These are phyloP conservation scores for Lasiodiplodia sp. DNA, from an alignment of 2,329 filamentous ascomycete species.

Conservation along the genomic window DNA sequence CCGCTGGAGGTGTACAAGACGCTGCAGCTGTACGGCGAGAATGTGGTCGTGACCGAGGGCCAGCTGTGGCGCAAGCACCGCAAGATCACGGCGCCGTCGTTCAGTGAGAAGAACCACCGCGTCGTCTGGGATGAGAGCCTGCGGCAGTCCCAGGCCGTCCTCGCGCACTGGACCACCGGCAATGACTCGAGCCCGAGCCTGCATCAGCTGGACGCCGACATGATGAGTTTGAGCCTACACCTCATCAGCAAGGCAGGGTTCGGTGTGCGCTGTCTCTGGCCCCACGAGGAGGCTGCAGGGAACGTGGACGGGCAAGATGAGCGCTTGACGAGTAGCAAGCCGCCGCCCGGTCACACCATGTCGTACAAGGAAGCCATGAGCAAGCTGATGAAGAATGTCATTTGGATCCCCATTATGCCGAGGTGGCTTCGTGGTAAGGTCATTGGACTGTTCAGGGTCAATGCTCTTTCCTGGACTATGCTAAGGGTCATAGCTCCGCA, in stretches of 20 bases:
- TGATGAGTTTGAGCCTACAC: slow-evolving; percentile 68
- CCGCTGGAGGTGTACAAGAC: slow-evolving; percentile 65
- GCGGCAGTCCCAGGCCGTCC: slow-evolving; percentile 60
- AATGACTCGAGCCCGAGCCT: slow-evolving; percentile 53
- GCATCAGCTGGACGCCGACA: slow-evolving; percentile 65
- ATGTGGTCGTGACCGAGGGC: slow-evolving; percentile 75
- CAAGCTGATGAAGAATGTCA: slow-evolving; percentile 67
- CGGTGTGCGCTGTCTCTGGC: slow-evolving; percentile 63
- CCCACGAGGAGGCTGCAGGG: slow-evolving; percentile 63
- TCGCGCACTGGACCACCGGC: slow-evolving; percentile 43
- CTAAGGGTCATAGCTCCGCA: neutral
- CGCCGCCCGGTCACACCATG: slow-evolving; percentile 56
- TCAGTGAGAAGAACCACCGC: slow-evolving; percentile 78
- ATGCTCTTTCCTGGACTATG: neutral
- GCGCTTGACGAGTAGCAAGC: slow-evolving; percentile 42
- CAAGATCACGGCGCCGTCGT: slow-evolving; percentile 73
- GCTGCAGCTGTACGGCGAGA: slow-evolving; percentile 73
- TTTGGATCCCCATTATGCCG: slow-evolving; percentile 68
- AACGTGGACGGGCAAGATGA: slow-evolving; percentile 37
- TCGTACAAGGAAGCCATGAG: slow-evolving; percentile 71
- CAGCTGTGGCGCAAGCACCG: slow-evolving; percentile 74
- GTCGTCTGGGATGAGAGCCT: slow-evolving; percentile 70
- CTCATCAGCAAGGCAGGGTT: slow-evolving; percentile 76
- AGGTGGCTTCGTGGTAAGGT: slow-evolving; percentile 61
- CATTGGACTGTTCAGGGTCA: neutral